phyloP scores from a whole-genome alignment of 306 rosid genomes.

The Casuarina glauca region DNA sequence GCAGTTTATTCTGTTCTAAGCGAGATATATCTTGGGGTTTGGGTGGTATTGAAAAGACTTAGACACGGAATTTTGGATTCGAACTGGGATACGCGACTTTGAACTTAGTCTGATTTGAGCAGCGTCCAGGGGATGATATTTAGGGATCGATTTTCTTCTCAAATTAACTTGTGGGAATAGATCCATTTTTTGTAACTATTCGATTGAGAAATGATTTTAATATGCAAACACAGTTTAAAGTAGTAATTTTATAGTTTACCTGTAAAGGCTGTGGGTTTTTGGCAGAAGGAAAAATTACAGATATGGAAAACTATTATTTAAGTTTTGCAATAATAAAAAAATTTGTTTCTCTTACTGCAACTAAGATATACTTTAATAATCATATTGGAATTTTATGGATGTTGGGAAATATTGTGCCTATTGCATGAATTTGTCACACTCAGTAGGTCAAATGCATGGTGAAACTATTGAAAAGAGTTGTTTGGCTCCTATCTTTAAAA shows the following conservation, averaged over 20 bases:
- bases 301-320: background rate
- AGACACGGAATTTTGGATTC: background rate
- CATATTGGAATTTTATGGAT: background rate
- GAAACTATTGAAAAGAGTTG: background rate
- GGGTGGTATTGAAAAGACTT: background rate
- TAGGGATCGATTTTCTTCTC: background rate
- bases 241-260: background rate
- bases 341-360: background rate
- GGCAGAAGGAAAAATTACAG: background rate
- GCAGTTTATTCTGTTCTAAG: background rate
- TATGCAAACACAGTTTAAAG: background rate
- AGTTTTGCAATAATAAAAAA: background rate
- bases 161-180: background rate
- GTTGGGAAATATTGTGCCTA: background rate
- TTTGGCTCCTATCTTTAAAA: background rate
- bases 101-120: background rate
- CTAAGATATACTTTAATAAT: background rate
- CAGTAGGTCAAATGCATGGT: background rate
- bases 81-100: background rate
- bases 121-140: background rate
- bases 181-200: background rate
- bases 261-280: background rate
- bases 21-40: background rate
- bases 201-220: background rate
- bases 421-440: background rate